Conservation (phyloP, 192 early-diverging fungal species). For the Coemansia sp. region DNA sequence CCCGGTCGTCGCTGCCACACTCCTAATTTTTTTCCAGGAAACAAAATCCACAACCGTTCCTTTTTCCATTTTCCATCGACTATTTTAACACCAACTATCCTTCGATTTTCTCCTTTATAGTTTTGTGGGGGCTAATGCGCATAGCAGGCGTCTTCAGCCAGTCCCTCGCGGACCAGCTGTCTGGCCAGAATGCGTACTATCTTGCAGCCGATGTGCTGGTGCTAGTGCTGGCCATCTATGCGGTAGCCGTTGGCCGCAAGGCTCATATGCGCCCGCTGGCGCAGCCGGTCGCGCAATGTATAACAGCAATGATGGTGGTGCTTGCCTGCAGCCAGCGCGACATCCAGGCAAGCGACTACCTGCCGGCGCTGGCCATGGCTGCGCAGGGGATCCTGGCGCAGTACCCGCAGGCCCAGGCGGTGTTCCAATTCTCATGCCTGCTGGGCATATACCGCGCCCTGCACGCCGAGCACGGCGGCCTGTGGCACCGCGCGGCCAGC, state of each 20-base stretch:
- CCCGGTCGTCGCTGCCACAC: too few species aligned
- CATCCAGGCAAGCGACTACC: not conserved
- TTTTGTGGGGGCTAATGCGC: too few species aligned
- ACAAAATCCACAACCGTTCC: too few species aligned
- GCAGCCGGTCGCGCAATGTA: not conserved
- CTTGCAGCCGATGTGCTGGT: not conserved
- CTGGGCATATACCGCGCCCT: constrained; percentile 16
- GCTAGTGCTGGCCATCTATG: not conserved
- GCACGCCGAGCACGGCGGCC: not conserved
- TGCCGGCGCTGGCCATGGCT: constrained; percentile 1
- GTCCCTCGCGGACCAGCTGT: not conserved
- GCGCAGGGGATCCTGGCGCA: constrained; percentile 1
- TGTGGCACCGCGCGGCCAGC: not conserved
- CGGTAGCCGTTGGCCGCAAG: not conserved
- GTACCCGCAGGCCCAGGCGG: not conserved
- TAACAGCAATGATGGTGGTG: not conserved
- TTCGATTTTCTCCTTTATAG: too few species aligned
- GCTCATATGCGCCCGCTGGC: not conserved
- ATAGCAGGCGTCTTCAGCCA: too few species aligned
- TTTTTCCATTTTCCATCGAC: too few species aligned
- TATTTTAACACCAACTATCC: too few species aligned
- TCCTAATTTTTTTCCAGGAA: too few species aligned
- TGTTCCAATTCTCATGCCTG: constrained; percentile 13
- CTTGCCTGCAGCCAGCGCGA: not conserved
- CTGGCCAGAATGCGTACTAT: too few species aligned